phyloP scores from a whole-genome alignment of 1,284 basidiomycete genomes.

The Ganoderma leucocontextum region DNA sequence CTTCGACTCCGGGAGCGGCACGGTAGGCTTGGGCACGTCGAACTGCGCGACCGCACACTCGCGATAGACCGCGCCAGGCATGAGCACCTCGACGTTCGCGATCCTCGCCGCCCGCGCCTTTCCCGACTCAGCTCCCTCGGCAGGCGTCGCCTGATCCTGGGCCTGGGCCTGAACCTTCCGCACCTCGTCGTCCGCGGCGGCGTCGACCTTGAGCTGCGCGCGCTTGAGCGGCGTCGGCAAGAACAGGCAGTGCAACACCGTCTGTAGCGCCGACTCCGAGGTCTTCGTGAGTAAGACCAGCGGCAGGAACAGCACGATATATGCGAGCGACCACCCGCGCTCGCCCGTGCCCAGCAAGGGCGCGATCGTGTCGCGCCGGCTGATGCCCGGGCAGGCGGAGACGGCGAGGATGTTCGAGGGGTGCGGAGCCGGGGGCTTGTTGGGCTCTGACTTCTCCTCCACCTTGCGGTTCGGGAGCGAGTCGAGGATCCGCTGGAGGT shows the following conservation, averaged over 20 bases:
- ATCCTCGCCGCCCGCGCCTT: constrained; percentile 46
- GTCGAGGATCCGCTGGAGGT: constrained; percentile 81
- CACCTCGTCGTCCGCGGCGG: constrained; percentile 34
- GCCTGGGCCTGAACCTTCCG: constrained; percentile 24
- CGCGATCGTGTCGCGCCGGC: constrained; percentile 69
- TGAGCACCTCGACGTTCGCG: constrained; percentile 56
- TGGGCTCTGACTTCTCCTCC: constrained; percentile 27
- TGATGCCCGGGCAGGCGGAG: constrained; percentile 77
- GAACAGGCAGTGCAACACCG: constrained; percentile 75
- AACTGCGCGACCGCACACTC: constrained; percentile 72
- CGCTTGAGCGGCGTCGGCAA: constrained; percentile 77
- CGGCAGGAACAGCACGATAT: constrained; percentile 66
- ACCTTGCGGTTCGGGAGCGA: constrained; percentile 71
- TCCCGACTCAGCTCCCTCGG: constrained; percentile 16
- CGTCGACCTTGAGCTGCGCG: constrained; percentile 44
- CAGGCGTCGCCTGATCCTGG: constrained; percentile 14
- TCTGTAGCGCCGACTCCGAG: constrained; percentile 63
- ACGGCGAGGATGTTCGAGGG: constrained; percentile 78
- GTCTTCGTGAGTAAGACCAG: constrained; percentile 71
- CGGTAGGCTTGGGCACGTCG: constrained; percentile 42
- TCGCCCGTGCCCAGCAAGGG: constrained; percentile 59
- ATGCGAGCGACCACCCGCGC: constrained; percentile 55
- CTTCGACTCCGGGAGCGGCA: constrained; percentile 19
- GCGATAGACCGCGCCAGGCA: constrained; percentile 77
- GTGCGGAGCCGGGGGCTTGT: constrained; percentile 43